Evolutionary conservation across 2,329 filamentous ascomycete species (phyloP), one percentile per base, ranked within the genome.

Genomic region (Balansia obtecta): DNA sequence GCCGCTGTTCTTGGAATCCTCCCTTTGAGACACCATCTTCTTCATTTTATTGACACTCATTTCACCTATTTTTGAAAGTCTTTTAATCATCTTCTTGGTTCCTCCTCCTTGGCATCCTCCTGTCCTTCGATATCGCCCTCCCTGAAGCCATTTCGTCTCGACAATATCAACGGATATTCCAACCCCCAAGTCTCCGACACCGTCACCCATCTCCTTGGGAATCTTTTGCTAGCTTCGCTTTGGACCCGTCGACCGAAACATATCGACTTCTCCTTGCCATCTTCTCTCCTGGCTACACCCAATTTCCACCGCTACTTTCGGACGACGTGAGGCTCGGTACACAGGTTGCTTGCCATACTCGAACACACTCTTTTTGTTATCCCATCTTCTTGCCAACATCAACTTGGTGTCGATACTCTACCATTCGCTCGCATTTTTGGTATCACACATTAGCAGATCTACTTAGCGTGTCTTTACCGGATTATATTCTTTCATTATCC

Each of bases 11-110:
- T 56, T 58, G 50, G 50, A 53, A 57, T 57, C 53, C 55, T 58
- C 41, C 49, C 43, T 57, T 60, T 62, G 54, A 63, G 58, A 59
- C 55, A 49, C 45, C 18, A 34, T 44, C 53, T 48, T 55, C 52
- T 54, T 61, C 57, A 54, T 60, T 57, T 55, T 54, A 58, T 59
- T 58, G 58, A 63, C 63, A 52, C 57, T 65, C 63, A 56, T 64
- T 66, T 58, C 54, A 51, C 52, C 52, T 58, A 51, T 63, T 63
- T 58, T 58, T 57, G 61, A 60, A 62, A 6, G 63, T 64, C 57
- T 61, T 63, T 57, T 55, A 60, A 60, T 52, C 60, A 61, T 58
- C 4, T 56, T 57, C 54, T 59, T 62, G 61, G 56, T 59, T 57
- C 55, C 27, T 27, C 59, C 59, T 53, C 50, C 54, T 32, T 41